A percentile compares a stretch with the other conserved stretches of the same genome.
These are phyloP conservation scores for Plenodomus tracheiphilus DNA, from an alignment of 2,329 filamentous ascomycete genomes.

Conservation along the genomic window DNA sequence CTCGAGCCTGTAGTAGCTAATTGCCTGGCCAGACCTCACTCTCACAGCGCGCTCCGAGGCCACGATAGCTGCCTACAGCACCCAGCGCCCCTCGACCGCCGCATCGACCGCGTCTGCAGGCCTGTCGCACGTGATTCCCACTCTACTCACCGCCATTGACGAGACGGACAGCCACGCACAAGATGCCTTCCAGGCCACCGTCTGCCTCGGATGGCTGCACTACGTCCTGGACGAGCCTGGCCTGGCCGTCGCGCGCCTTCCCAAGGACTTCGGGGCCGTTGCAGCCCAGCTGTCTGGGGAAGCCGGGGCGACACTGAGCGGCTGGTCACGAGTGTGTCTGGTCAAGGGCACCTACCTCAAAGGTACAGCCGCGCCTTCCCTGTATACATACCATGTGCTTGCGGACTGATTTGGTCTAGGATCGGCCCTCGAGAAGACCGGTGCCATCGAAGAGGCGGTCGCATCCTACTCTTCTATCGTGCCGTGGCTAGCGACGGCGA, in stretches of 20 bases:
- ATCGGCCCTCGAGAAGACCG: conserved; percentile 50
- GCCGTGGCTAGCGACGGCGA: conserved; percentile 62
- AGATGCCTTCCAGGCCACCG: conserved; percentile 73
- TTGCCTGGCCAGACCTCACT: conserved; percentile 46
- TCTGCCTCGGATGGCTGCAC: conserved; percentile 84
- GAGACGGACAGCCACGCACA: conserved; percentile 50
- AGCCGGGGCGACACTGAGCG: conserved; percentile 55
- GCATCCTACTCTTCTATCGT: conserved; percentile 68
- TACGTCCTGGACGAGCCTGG: conserved; percentile 74
- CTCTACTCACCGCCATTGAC: conserved; percentile 46
- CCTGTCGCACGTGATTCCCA: conserved; percentile 44
- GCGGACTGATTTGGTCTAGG: conserved; percentile 38
- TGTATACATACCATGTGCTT: neutral
- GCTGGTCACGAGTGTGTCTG: conserved; percentile 82
- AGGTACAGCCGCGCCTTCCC: conserved; percentile 53
- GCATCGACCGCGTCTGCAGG: conserved; percentile 40
- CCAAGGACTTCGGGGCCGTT: conserved; percentile 58
- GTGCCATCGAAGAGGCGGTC: conserved; percentile 60
- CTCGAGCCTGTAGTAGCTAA: conserved; percentile 9
- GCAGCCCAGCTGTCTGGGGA: conserved; percentile 24
- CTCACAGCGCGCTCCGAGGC: conserved; percentile 53
- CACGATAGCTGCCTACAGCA: conserved; percentile 49
- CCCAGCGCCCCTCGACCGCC: conserved; percentile 48
- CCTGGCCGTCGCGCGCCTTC: conserved; percentile 64
- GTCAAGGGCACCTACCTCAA: conserved; percentile 79